Conservation (phyloP, 2,329 filamentous ascomycete genomes). For the Aspergillus sp. region DNA sequence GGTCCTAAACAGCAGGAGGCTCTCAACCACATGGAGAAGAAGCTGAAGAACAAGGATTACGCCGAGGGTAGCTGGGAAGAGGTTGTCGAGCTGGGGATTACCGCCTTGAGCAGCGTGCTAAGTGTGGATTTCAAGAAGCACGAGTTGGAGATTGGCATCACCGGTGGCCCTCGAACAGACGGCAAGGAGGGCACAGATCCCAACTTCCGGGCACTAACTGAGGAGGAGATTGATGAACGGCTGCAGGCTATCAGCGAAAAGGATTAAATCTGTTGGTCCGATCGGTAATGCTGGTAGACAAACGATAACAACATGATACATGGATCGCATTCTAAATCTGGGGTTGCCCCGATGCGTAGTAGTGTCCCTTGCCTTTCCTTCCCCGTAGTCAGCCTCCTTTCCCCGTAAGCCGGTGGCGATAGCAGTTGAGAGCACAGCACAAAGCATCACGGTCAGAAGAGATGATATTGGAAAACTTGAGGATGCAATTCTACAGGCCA, state of each 20-base stretch:
- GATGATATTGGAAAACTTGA: constrained; percentile 3
- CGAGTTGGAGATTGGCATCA: constrained; percentile 96
- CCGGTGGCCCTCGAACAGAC: constrained; percentile 80
- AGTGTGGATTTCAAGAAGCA: constrained; percentile 99
- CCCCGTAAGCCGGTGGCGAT: constrained; percentile 12
- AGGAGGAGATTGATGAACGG: constrained; percentile 97
- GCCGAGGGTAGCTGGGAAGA: constrained; percentile 95
- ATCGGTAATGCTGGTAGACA: constrained; percentile 19
- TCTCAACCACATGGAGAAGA: constrained; percentile 98
- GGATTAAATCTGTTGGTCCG: constrained; percentile 60
- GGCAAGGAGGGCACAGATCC: constrained; percentile 79
- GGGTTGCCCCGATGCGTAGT: constrained; percentile 1
- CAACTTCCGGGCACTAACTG: constrained; percentile 82
- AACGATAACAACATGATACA: constrained; percentile 17
- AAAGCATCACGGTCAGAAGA: background rate
- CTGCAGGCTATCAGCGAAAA: constrained; percentile 98
- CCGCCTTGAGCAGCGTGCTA: constrained; percentile 89
- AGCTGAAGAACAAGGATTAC: constrained; percentile 97
- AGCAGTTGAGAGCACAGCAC: background rate
- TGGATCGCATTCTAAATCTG: constrained; percentile 17
- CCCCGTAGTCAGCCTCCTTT: constrained; percentile 10
- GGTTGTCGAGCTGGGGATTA: constrained; percentile 94
- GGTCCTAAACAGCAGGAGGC: constrained; percentile 99
- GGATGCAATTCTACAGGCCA: constrained; percentile 14
- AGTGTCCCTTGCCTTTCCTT: constrained; percentile 4